Base-by-base conservation (phyloP, 1,284 basidiomycete species). In the Ganoderma boninense region DNA sequence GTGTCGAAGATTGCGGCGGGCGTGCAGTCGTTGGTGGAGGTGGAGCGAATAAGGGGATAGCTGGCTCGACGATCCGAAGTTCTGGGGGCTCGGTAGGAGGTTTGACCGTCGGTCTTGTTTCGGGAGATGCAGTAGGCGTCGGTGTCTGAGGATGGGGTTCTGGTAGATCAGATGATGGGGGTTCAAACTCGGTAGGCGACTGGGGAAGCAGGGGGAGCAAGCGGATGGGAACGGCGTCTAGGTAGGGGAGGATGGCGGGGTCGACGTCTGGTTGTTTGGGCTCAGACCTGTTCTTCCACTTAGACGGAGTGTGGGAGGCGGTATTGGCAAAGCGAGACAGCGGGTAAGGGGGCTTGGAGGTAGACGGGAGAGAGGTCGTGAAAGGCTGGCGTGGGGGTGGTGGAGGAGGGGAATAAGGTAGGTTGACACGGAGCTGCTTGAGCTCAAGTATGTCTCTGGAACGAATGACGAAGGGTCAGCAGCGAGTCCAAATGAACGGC, bases 381-480 rank as follows among this genome's bases (percentile, higher is more conserved):
- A 75, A 80, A 2, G 77, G 76, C 60, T 75, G 75, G 61, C 78
- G 77, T 40, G 71, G 72, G 54, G 72, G 70, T 23, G 76, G 73
- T 2, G 73, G 75, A 43, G 80, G 77, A 4, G 77, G 56, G 20
- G 79, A 75, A 56, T 77, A 79, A 16, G 82, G 82, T 52, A 82
- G 78, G 38, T 77, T 77, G n/a, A 80, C 75, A 62, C 80, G 79
- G 38, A 83, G 79, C 71, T 81, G 77, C 69, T 82, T 83, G 38
- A 83, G 79, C 73, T 83, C 82, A 63, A 83, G 80, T 65, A 82
- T 76, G 71, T 83, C 82, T 66, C 82, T 83, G 78, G 40, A 42
- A 16, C 42, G 44, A 52, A 10, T 4, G 35, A 57, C 18, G 23
- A 49, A n/a, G 62, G 52, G 32, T 40, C 23, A 23, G 26, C 38